These are phyloP conservation scores for Mycena pura DNA, from an alignment of 768 basidiomycete genomes.

Conservation along the genomic window DNA sequence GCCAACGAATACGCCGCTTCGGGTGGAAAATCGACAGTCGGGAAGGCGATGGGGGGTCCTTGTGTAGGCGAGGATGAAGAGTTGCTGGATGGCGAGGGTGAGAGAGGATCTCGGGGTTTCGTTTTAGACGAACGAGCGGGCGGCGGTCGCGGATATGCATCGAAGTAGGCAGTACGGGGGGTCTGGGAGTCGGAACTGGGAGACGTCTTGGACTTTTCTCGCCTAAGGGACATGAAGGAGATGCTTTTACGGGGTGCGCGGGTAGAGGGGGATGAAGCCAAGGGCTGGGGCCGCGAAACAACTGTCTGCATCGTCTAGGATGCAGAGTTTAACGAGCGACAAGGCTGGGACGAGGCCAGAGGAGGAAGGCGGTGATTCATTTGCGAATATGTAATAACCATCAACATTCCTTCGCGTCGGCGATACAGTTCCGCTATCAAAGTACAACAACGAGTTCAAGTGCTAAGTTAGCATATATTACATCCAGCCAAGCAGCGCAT, in stretches of 20 bases:
- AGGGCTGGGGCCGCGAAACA: constrained; percentile 43
- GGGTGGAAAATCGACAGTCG: constrained; percentile 42
- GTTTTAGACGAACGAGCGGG: constrained; percentile 42
- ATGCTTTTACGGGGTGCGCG: constrained; percentile 59
- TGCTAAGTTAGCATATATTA: too few species aligned
- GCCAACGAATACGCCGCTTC: constrained; percentile 34
- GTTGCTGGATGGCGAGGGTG: constrained; percentile 33
- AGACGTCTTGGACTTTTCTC: constrained; percentile 51
- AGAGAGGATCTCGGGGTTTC: constrained; percentile 31
- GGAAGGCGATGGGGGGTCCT: constrained; percentile 50
- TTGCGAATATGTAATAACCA: too few species aligned
- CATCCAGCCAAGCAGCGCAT: background rate
- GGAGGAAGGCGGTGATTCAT: background rate
- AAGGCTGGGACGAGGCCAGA: background rate
- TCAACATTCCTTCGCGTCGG: too few species aligned
- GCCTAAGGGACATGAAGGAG: constrained; percentile 63
- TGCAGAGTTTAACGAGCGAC: background rate
- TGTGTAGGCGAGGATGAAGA: constrained; percentile 27
- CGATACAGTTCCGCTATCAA: too few species aligned
- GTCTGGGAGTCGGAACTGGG: constrained; percentile 30
- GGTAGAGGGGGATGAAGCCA: constrained; percentile 38
- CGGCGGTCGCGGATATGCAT: constrained; percentile 50
- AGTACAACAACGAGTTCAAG: too few species aligned
- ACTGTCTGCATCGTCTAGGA: constrained; percentile 15
- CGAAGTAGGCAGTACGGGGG: constrained; percentile 51